Conservation (phyloP, 257 asterid species). For the Solanum neorickii region DNA sequence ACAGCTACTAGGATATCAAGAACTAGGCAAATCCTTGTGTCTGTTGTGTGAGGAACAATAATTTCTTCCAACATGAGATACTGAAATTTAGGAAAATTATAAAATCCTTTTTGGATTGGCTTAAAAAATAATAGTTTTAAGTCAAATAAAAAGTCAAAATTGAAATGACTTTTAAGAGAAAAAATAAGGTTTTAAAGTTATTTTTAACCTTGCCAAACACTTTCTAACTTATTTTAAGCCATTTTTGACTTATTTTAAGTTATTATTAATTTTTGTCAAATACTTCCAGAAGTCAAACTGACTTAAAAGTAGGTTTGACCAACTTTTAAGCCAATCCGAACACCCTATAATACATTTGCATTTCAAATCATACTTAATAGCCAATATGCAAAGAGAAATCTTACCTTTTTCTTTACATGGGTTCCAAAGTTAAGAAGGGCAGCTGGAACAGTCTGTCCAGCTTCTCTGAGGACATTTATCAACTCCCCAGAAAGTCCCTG, state of each 20-base stretch:
- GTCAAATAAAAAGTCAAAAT: too few relatives aligned
- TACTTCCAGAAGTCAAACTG: too few relatives aligned
- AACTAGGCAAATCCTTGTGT: not conserved
- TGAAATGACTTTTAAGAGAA: not conserved
- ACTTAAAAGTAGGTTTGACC: too few relatives aligned
- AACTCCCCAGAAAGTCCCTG: conserved; percentile 91
- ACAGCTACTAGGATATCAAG: not conserved
- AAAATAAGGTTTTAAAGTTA: not conserved
- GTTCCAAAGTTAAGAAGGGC: conserved; percentile 84
- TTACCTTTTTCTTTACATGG: conserved; percentile 93
- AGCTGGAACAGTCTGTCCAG: conserved; percentile 80
- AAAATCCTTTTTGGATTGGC: not conserved
- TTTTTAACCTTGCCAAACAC: too few relatives aligned
- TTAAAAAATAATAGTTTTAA: too few relatives aligned
- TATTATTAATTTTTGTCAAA: too few relatives aligned
- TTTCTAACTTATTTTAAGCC: too few relatives aligned
- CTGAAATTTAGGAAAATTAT: not conserved
- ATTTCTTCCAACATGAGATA: not conserved
- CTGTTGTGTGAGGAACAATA: not conserved
- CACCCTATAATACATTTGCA: not conserved
- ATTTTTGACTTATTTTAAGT: too few relatives aligned
- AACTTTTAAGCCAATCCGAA: not conserved
- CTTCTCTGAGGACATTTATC: conserved; percentile 90
- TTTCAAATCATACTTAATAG: not conserved
- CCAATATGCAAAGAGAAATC: not conserved